Base-by-base conservation (phyloP, 2,329 filamentous ascomycete species). In the Hypoxylon rubiginosum region DNA sequence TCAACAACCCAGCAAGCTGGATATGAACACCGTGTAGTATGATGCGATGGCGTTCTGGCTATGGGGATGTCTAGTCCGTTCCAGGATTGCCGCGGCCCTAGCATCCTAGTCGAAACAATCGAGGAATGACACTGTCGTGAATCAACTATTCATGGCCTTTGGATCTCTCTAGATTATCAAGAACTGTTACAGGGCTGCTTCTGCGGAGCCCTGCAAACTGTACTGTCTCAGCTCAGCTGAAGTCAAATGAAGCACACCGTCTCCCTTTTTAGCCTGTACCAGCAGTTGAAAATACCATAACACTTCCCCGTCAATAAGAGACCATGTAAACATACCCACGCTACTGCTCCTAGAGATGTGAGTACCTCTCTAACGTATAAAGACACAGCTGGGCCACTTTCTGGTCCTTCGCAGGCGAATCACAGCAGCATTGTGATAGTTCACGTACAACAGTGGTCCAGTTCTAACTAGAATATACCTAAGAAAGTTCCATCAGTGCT, bases 181-280 rank as follows among this genome's bases (percentile, higher is more conserved):
- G 62, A 62, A 57, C 28, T 41, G 41, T 30, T 53, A 30, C 34
- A 51, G 26, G 46, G 50, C 43, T 24, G 41, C 15, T 52, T 45
- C 60, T 61, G 51, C n/a, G 50, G 55, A 17, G 36, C 24, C 51
- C 28, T 41, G 28, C 34, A 39, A 52, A 34, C 50, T 67, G 50
- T 53, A 59, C 21, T 63, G 57, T 66, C 66, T 63, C 60, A 64
- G 55, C 62, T 59, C 54, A 61, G 45, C 52, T 69, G 56, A 63
- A 58, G 28, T 15, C 50, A 32, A 48, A 39, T 43, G 58, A 41
- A 49, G 24, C 41, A 24, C 58, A 45, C 34, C 13, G 41, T 24
- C 17, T 21, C 17, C 15, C 15, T 43, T 43, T 52, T 54, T 7
- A 8, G 26, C 50, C 41, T 43, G 45, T 54, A 24, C 55, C 34